Conservation (phyloP, 2,329 filamentous ascomycete species). For the Trichoderma polysporum region DNA sequence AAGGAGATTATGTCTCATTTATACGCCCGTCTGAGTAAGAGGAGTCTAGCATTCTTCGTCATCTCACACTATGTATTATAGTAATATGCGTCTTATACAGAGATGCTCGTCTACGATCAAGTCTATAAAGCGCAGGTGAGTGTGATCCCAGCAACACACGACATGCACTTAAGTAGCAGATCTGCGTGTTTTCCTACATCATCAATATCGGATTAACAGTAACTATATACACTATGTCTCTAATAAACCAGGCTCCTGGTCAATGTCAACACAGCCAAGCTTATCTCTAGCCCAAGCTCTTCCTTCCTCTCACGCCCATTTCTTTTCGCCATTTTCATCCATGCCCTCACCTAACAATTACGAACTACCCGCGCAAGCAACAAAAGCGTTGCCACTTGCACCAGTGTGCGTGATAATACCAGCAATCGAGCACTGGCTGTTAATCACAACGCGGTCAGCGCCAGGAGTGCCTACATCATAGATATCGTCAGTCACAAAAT, state of each 20-base stretch:
- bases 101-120: no score
- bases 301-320: not conserved
- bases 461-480: conserved; percentile 47
- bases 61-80: no score
- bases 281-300: not conserved
- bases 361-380: conserved; percentile 47
- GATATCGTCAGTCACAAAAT: not conserved
- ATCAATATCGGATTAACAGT: not conserved
- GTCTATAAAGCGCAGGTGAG: no score
- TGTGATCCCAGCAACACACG: not conserved
- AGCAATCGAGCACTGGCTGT: conserved; percentile 53
- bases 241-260: not conserved
- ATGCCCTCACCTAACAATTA: not conserved
- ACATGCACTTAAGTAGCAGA: not conserved
- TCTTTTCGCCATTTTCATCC: not conserved
- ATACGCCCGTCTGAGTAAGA: no score
- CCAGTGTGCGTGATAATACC: conserved; percentile 70
- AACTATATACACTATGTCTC: not conserved
- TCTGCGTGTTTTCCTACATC: no score
- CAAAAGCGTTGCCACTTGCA: conserved; percentile 66
- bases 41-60: no score
- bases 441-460: conserved; percentile 64
- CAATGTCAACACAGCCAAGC: not conserved
- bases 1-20: no score
- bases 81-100: no score